Percentiles rank a stretch among this genome's conserved stretches.
phyloP scores from a whole-genome alignment of 2,329 filamentous ascomycete genomes.

The Didymella keratinophila region DNA sequence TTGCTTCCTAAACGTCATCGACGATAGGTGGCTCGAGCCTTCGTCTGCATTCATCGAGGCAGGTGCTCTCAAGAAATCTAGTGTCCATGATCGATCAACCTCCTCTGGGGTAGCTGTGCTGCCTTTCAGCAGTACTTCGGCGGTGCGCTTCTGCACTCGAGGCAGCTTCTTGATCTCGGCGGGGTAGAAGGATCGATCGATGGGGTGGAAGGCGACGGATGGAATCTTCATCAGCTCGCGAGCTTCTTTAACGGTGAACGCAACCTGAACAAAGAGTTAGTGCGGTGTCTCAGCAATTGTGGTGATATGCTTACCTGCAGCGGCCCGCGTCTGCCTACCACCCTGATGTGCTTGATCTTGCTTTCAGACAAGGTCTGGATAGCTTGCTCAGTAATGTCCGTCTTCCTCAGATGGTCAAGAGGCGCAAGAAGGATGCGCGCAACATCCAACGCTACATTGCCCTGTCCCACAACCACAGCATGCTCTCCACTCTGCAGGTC shows the following conservation, averaged over 20 bases:
- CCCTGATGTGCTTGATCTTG: slow-evolving; percentile 77
- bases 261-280: slow-evolving; percentile 66
- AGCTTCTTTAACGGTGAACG: slow-evolving; percentile 94
- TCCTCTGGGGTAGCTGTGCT: slow-evolving; percentile 61
- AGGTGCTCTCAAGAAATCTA: slow-evolving; percentile 87
- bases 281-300: background rate
- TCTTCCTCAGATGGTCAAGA: slow-evolving; percentile 75
- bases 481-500: slow-evolving; percentile 78
- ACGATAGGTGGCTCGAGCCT: slow-evolving; percentile 60
- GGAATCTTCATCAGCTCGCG: slow-evolving; percentile 85
- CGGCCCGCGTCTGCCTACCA: slow-evolving; percentile 90
- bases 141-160: slow-evolving; percentile 76
- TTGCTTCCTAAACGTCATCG: slow-evolving; percentile 71
- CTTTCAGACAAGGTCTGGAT: slow-evolving; percentile 76
- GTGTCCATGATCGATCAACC: slow-evolving; percentile 75
- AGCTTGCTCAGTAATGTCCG: slow-evolving; percentile 89
- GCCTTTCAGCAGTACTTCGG: slow-evolving; percentile 82
- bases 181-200: slow-evolving; percentile 73
- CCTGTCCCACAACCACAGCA: slow-evolving; percentile 89
- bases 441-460: slow-evolving; percentile 95
- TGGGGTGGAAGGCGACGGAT: slow-evolving; percentile 73
- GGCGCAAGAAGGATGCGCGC: slow-evolving; percentile 84
- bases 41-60: slow-evolving; percentile 66
- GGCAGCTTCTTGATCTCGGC: slow-evolving; percentile 72
- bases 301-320: slow-evolving; percentile 69